phyloP scores from a whole-genome alignment of 2,329 filamentous ascomycete species.

The Drechslerella dactyloides region DNA sequence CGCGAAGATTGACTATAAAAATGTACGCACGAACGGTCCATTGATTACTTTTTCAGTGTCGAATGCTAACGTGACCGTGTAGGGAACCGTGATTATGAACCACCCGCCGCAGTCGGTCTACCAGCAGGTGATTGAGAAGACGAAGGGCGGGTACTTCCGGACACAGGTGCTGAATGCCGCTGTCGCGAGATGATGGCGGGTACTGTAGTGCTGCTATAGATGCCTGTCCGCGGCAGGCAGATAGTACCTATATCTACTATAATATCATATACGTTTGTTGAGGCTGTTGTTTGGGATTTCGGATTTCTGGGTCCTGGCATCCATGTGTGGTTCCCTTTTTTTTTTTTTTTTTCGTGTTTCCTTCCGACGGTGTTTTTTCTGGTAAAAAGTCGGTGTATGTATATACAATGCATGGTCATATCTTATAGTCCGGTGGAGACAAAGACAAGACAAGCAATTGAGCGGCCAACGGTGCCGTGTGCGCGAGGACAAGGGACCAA shows the following conservation, averaged over 20 bases:
- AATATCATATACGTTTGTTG: constrained; percentile 23
- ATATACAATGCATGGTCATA: constrained; percentile 19
- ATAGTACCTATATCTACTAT: not conserved
- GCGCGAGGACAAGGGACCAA: too few species aligned
- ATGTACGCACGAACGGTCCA: constrained; percentile 57
- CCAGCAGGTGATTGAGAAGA: constrained; percentile 98
- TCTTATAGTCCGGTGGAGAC: not conserved
- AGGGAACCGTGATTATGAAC: constrained; percentile 97
- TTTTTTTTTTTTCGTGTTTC: not conserved
- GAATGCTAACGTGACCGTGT: constrained; percentile 10
- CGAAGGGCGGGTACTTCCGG: constrained; percentile 97
- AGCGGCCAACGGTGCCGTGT: too few species aligned
- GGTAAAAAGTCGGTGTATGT: constrained; percentile 8
- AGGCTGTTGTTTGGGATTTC: not conserved
- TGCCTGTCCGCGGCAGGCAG: not conserved
- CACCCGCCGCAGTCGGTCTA: constrained; percentile 98
- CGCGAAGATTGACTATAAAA: constrained; percentile 99
- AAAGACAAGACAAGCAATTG: too few species aligned
- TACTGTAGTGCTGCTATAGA: not conserved
- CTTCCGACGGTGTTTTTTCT: not conserved
- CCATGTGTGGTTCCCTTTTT: not conserved
- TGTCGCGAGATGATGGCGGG: constrained; percentile 23
- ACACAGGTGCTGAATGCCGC: constrained; percentile 82
- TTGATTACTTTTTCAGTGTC: not conserved
- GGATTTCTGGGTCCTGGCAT: constrained; percentile 1